Evolutionary conservation across 352 stramenopile genomes (phyloP).

Genomic region (Elongisporangium undulatum): DNA sequence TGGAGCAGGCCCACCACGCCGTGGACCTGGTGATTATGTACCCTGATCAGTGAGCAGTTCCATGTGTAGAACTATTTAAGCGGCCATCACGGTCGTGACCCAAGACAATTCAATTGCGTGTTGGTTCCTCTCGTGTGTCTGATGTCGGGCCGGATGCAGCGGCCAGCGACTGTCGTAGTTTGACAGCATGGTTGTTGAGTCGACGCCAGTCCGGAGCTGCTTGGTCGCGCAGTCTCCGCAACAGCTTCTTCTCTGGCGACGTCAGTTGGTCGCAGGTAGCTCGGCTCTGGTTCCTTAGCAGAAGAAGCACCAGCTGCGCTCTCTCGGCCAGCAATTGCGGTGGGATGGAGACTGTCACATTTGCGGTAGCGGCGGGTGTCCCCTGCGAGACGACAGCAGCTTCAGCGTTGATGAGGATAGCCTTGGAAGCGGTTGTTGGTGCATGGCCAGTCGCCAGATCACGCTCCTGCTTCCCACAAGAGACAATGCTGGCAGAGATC

Average conservation of each 20-base stretch:
- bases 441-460: not conserved
- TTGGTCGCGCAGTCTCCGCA: conserved; percentile 7
- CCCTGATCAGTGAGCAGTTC: not conserved
- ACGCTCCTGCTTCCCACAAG: not conserved
- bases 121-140: not conserved
- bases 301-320: conserved; percentile 22
- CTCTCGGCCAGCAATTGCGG: conserved; percentile 11
- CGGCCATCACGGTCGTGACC: not conserved
- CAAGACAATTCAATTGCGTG: not conserved
- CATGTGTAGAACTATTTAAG: not conserved
- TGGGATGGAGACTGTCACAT: conserved; percentile 2
- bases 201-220: not conserved
- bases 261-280: conserved; percentile 19
- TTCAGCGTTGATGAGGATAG: not conserved
- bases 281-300: conserved; percentile 44
- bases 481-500: conserved; percentile 15
- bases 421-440: not conserved
- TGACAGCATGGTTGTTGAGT: not conserved
- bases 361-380: not conserved
- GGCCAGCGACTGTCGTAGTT: not conserved
- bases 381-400: not conserved
- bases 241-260: conserved; percentile 7
- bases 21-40: not conserved
- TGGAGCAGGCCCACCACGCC: conserved; percentile 11
- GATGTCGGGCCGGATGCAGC: not conserved